These are phyloP conservation scores for Mortierella sp. DNA, from an alignment of 371 early-diverging fungal genomes.

Conservation along the genomic window DNA sequence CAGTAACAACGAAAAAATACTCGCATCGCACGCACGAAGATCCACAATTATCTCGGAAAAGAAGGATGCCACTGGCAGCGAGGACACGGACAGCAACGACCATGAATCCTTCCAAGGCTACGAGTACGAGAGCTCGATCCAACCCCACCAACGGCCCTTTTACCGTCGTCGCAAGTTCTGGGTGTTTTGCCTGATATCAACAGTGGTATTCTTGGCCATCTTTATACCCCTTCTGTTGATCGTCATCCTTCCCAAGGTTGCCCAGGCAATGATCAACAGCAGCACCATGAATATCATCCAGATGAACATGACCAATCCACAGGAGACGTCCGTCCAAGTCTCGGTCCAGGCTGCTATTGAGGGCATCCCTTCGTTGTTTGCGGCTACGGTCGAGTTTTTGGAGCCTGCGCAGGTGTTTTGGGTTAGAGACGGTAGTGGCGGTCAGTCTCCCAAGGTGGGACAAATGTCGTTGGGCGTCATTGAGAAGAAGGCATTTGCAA, in stretches of 20 bases:
- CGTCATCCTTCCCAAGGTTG: constrained; percentile 42
- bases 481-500: constrained; percentile 32
- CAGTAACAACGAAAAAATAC: background rate
- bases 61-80: background rate
- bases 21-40: background rate
- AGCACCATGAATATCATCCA: constrained; percentile 35
- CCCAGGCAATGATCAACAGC: constrained; percentile 36
- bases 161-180: constrained; percentile 37
- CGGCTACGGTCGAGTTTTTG: constrained; percentile 39
- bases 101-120: constrained; percentile 18
- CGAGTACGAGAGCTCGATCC: constrained; percentile 26
- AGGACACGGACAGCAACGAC: constrained; percentile 3
- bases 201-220: constrained; percentile 27
- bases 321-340: constrained; percentile 29
- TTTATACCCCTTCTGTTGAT: constrained; percentile 39
- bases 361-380: constrained; percentile 44
- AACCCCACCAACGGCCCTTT: constrained; percentile 34
- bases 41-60: background rate
- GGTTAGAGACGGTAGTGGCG: background rate
- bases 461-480: constrained; percentile 32
- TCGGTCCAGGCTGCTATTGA: constrained; percentile 41
- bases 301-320: constrained; percentile 44
- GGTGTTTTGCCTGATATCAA: constrained; percentile 20
- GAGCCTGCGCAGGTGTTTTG: constrained; percentile 39
- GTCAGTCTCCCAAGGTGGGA: constrained; percentile 24